Evolutionary conservation across 2,329 filamentous ascomycete genomes (phyloP).

Genomic region (Monilinia polystroma): DNA sequence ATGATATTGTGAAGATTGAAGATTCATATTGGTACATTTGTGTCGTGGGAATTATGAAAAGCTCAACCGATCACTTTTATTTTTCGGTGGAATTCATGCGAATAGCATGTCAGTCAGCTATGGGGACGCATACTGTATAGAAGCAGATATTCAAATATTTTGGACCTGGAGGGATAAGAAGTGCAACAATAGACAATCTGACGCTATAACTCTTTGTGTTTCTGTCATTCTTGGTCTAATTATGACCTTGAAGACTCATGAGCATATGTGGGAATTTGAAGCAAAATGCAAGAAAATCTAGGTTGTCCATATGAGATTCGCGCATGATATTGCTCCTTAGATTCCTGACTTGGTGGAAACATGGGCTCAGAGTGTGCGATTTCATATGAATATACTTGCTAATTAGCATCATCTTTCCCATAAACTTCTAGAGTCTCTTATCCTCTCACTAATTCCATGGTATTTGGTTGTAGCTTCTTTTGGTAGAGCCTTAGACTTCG

Average conservation of each 20-base stretch:
- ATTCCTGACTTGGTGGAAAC: not conserved
- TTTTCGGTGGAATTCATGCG: not conserved
- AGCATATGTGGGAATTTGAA: not conserved
- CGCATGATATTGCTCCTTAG: accelerated
- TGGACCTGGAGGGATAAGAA: no score
- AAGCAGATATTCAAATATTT: not conserved
- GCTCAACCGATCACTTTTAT: not conserved
- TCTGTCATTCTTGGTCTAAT: not conserved
- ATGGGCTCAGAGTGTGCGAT: not conserved
- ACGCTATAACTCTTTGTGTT: not conserved
- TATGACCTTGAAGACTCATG: no score
- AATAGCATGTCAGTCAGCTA: no score
- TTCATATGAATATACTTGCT: not conserved
- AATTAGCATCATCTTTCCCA: not conserved
- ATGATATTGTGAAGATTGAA: not conserved
- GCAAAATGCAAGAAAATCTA: not conserved
- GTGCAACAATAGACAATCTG: not conserved
- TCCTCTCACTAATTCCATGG: not conserved
- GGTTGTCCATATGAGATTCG: not conserved
- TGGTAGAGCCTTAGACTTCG: no score
- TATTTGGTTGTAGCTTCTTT: not conserved
- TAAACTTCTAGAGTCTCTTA: no score
- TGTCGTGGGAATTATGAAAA: not conserved
- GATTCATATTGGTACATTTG: not conserved
- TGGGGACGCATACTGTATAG: not conserved